These are phyloP conservation scores for Calonectria pteridis DNA, from an alignment of 2,329 filamentous ascomycete genomes.

Conservation along the genomic window DNA sequence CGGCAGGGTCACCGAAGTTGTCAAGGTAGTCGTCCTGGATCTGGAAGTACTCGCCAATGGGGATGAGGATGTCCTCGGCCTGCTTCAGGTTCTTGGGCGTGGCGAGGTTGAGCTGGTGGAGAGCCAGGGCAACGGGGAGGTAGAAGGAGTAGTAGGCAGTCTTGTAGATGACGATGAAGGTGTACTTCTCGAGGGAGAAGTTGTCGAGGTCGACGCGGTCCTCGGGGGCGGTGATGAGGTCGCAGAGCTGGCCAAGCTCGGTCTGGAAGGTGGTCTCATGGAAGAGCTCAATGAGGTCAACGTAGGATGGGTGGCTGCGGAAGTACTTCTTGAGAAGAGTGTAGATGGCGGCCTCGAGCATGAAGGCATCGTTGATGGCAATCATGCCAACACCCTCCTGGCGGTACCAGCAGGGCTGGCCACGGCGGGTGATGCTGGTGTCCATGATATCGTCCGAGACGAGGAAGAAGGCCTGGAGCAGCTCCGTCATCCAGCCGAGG, in stretches of 20 bases:
- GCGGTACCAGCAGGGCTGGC: constrained; percentile 96
- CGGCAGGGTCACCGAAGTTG: constrained; percentile 92
- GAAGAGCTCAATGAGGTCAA: constrained; percentile 95
- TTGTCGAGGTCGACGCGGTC: constrained; percentile 93
- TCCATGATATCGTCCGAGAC: constrained; percentile 99
- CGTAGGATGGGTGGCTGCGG: constrained; percentile 85
- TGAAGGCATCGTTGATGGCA: constrained; percentile 98
- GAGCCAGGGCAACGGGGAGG: constrained; percentile 91
- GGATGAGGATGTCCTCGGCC: constrained; percentile 92
- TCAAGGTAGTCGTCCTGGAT: constrained; percentile 99
- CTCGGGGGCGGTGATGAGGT: constrained; percentile 95
- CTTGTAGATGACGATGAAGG: constrained; percentile 99
- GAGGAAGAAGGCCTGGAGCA: constrained; percentile 98
- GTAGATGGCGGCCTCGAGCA: constrained; percentile 94
- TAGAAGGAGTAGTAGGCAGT: constrained; percentile 99
- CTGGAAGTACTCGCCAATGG: constrained; percentile 99
- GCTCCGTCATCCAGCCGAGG: constrained; percentile 97
- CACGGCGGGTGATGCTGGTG: constrained; percentile 91
- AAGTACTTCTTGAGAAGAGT: constrained; percentile 94
- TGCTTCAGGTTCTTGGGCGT: constrained; percentile 90
- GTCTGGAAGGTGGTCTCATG: constrained; percentile 95
- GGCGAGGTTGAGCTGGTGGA: constrained; percentile 87
- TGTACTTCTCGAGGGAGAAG: constrained; percentile 95
- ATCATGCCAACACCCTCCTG: constrained; percentile 91
- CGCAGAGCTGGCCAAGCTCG: constrained; percentile 93